A percentile compares a stretch with the other conserved stretches of the same genome.
Conservation (phyloP, 2,329 filamentous ascomycete genomes). For the Bipolaris oryzae region DNA sequence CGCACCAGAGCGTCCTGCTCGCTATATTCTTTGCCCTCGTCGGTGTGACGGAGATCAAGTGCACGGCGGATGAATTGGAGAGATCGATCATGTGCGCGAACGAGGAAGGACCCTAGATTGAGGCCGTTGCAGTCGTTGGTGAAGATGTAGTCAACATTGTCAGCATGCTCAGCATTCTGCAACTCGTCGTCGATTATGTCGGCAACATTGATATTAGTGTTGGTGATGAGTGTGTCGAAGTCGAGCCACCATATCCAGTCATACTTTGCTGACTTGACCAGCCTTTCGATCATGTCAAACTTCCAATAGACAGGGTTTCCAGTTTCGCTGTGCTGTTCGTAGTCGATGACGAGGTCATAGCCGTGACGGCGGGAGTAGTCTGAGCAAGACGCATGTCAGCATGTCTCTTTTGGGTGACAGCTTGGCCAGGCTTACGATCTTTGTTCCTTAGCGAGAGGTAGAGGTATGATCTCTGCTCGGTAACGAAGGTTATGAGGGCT, state of each 20-base stretch:
- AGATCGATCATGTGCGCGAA: slow-evolving; percentile 45
- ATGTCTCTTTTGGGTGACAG: no score
- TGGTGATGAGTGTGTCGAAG: slow-evolving; percentile 51
- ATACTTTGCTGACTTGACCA: slow-evolving; percentile 42
- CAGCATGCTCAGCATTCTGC: slow-evolving; percentile 34
- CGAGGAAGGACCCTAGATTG: slow-evolving; percentile 49
- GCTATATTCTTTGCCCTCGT: slow-evolving; percentile 29
- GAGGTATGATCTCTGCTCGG: slow-evolving; percentile 45
- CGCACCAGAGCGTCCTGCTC: slow-evolving; percentile 50
- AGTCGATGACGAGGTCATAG: slow-evolving; percentile 50
- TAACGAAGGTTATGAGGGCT: slow-evolving; percentile 47
- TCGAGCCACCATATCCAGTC: slow-evolving; percentile 55
- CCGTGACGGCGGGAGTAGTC: slow-evolving; percentile 50
- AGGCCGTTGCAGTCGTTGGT: slow-evolving; percentile 50
- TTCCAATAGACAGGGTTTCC: slow-evolving; percentile 45
- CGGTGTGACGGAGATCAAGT: slow-evolving; percentile 32
- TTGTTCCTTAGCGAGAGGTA: slow-evolving; percentile 48
- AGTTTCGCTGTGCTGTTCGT: slow-evolving; percentile 42
- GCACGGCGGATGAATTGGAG: slow-evolving; percentile 44
- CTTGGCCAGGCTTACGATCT: slow-evolving; percentile 35
- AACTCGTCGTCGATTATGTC: slow-evolving; percentile 47
- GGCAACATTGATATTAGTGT: slow-evolving; percentile 44
- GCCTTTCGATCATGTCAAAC: slow-evolving; percentile 47
- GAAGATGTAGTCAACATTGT: slow-evolving; percentile 46
- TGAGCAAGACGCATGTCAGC: slow-evolving; percentile 19